Percentiles rank a stretch among this genome's conserved stretches.
These are phyloP conservation scores for Emmonsiellopsis sp. DNA, from an alignment of 2,329 filamentous ascomycete genomes.

Conservation along the genomic window DNA sequence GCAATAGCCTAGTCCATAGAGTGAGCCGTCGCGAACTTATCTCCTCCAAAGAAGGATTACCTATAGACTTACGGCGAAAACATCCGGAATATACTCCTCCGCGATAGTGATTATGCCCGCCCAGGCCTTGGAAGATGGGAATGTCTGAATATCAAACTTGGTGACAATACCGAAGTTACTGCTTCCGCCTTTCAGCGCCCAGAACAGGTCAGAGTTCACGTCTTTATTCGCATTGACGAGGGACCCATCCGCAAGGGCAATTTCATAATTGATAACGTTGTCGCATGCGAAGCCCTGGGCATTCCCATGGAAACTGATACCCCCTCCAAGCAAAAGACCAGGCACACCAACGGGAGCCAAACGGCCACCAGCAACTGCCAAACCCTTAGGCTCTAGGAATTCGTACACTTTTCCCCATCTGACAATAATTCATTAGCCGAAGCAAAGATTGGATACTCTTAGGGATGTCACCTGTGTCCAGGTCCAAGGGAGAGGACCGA, in stretches of 20 bases:
- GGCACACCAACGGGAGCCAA: background rate
- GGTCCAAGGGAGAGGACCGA: slow-evolving; percentile 23
- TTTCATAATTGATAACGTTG: slow-evolving; percentile 24
- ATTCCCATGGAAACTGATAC: slow-evolving; percentile 25
- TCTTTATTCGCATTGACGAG: slow-evolving; percentile 21
- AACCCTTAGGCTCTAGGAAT: background rate
- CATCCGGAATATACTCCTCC: background rate
- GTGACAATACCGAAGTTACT: slow-evolving; percentile 37
- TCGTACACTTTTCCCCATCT: slow-evolving; percentile 1
- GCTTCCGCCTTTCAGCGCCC: slow-evolving; percentile 35
- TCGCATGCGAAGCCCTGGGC: slow-evolving; percentile 23
- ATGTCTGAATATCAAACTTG: slow-evolving; percentile 29
- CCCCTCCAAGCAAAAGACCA: slow-evolving; percentile 15
- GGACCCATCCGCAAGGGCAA: slow-evolving; percentile 28
- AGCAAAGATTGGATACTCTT: background rate
- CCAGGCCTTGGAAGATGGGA: background rate
- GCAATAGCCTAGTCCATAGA: background rate
- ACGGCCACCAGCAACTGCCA: background rate
- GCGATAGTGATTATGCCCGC: background rate
- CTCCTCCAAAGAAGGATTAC: background rate
- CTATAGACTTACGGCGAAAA: background rate
- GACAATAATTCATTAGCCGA: background rate
- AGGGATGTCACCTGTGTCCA: slow-evolving; percentile 16
- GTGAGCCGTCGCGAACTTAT: too few species aligned
- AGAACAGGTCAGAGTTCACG: slow-evolving; percentile 26